These are phyloP conservation scores for Lonicera japonica DNA, from an alignment of 129 eudicot genomes.

Conservation along the genomic window DNA sequence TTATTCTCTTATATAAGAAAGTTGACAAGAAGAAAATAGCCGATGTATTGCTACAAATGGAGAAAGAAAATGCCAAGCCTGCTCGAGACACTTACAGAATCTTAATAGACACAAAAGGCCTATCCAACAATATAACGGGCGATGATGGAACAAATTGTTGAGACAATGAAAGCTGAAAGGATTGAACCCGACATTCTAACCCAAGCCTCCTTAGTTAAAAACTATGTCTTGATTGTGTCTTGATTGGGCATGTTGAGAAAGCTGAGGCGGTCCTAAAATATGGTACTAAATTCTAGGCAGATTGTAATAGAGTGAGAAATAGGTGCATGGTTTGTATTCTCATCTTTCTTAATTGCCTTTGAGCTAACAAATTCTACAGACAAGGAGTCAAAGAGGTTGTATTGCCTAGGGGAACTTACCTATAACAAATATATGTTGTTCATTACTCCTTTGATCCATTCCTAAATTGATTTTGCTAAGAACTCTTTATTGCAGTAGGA, in stretches of 20 bases:
- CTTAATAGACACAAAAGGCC: slow-evolving; percentile 67
- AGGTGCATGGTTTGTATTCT: too few species aligned
- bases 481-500: too few species aligned
- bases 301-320: too few species aligned
- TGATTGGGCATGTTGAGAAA: slow-evolving; percentile 52
- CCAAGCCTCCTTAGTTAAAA: slow-evolving; percentile 34
- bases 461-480: too few species aligned
- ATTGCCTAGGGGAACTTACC: too few species aligned
- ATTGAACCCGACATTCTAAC: slow-evolving; percentile 19
- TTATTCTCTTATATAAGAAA: slow-evolving; percentile 65
- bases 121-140: slow-evolving; percentile 53
- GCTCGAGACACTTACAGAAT: slow-evolving; percentile 50
- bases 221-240: too few species aligned
- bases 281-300: too few species aligned
- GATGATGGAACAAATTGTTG: slow-evolving; percentile 72
- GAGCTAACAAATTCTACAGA: too few species aligned
- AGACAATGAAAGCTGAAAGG: slow-evolving; percentile 74
- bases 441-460: too few species aligned
- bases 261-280: slow-evolving; percentile 51
- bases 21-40: slow-evolving; percentile 60
- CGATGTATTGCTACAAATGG: slow-evolving; percentile 69
- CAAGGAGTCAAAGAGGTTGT: too few species aligned
- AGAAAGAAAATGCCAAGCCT: slow-evolving; percentile 60
- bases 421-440: too few species aligned
- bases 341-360: too few species aligned